Evolutionary conservation across 768 basidiomycete genomes (phyloP).

Genomic region (Termitomyces sp.): DNA sequence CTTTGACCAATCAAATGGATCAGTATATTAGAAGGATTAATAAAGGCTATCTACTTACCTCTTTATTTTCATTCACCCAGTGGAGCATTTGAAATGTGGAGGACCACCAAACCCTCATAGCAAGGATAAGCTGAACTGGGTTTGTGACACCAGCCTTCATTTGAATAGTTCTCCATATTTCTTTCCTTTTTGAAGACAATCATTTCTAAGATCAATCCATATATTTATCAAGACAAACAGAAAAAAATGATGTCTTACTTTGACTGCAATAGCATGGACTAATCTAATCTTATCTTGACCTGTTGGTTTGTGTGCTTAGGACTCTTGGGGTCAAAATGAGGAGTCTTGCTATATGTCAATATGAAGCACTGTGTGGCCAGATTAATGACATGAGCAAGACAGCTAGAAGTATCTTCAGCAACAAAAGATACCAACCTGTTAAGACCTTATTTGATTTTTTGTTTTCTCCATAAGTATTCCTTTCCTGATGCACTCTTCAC

Average conservation of each 20-base stretch:
- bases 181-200: conserved; percentile 23
- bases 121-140: conserved; percentile 21
- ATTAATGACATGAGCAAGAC: conserved; percentile 30
- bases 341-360: conserved; percentile 21
- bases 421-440: no score
- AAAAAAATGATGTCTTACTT: neutral
- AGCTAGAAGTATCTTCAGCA: conserved; percentile 16
- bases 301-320: conserved; percentile 17
- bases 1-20: neutral
- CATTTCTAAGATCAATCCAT: conserved; percentile 16
- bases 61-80: conserved; percentile 3
- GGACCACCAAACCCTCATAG: conserved; percentile 30
- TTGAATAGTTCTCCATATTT: conserved; percentile 15
- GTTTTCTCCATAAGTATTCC: neutral
- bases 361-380: conserved; percentile 29
- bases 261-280: neutral
- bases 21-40: neutral
- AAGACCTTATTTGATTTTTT: neutral
- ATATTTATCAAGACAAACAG: conserved; percentile 5
- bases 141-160: neutral
- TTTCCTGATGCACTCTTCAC: neutral
- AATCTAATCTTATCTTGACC: conserved; percentile 23
- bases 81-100: conserved; percentile 31
- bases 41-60: neutral
- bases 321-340: conserved; percentile 21